These are phyloP conservation scores for Xylaria hypoxylon DNA, from an alignment of 2,329 filamentous ascomycete species.

Conservation along the genomic window DNA sequence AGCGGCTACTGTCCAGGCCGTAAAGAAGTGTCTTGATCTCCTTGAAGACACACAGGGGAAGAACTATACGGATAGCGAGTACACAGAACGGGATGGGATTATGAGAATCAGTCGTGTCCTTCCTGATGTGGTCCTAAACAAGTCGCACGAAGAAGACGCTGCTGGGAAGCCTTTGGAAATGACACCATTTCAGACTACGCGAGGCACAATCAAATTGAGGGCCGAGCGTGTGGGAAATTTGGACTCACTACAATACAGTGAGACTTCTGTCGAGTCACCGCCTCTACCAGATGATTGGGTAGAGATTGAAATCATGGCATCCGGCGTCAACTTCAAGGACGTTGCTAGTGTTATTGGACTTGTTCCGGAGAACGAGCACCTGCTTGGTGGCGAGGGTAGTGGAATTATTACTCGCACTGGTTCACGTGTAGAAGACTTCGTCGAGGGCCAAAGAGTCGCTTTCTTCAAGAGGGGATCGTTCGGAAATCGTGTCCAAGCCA, in stretches of 20 bases:
- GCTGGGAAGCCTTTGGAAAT: neutral
- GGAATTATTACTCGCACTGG: conserved; percentile 18
- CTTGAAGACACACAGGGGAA: neutral
- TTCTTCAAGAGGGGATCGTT: conserved; percentile 10
- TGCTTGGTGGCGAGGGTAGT: conserved; percentile 18
- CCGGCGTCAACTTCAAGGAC: conserved; percentile 34
- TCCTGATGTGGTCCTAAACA: conserved; percentile 8
- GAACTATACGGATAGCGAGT: neutral
- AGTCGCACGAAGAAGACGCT: neutral
- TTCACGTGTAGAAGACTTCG: neutral
- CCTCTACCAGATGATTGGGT: neutral
- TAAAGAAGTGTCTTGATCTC: neutral
- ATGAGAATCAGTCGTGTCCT: conserved; percentile 1
- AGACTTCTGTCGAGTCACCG: neutral
- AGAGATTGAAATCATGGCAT: conserved; percentile 25
- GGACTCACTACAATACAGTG: conserved; percentile 15
- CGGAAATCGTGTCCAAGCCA: conserved; percentile 11
- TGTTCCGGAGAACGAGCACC: conserved; percentile 21
- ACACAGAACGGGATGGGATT: conserved; percentile 7
- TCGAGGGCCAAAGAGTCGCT: conserved; percentile 1
- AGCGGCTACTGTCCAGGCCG: neutral
- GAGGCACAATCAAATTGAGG: neutral
- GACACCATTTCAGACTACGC: neutral
- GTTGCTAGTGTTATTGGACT: conserved; percentile 10
- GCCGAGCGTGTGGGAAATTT: conserved; percentile 19